These are phyloP conservation scores for Tolypocladium endophyticum DNA, from an alignment of 2,329 filamentous ascomycete genomes.

Conservation along the genomic window DNA sequence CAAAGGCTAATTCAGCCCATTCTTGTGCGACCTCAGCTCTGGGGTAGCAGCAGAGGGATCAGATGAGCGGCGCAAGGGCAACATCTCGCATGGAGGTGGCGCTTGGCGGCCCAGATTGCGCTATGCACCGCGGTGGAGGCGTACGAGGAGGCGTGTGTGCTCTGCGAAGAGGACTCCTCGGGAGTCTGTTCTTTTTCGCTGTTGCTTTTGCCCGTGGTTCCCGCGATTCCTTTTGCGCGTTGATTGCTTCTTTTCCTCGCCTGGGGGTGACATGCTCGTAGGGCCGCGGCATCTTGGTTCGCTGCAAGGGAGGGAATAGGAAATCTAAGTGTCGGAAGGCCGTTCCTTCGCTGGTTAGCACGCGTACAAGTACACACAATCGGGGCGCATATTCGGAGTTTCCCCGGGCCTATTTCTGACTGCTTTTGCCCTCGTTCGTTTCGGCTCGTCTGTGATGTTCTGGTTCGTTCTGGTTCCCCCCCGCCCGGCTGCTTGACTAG, in stretches of 20 bases:
- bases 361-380: too few species aligned
- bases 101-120: background rate
- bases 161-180: background rate
- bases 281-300: too few species aligned
- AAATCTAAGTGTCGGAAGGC: too few species aligned
- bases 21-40: background rate
- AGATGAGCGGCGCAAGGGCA: background rate
- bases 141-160: too few species aligned
- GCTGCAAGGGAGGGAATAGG: too few species aligned
- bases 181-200: background rate
- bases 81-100: background rate
- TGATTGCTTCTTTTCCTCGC: background rate
- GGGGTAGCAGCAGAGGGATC: background rate
- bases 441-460: background rate
- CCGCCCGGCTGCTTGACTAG: background rate
- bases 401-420: background rate
- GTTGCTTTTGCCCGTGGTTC: background rate
- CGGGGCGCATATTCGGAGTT: too few species aligned
- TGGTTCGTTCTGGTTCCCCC: background rate
- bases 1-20: background rate
- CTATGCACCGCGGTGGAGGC: background rate
- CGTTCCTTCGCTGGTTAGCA: too few species aligned
- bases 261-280: too few species aligned
- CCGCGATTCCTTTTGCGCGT: background rate
- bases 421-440: background rate